Conservation (phyloP, 2,329 filamentous ascomycete genomes). For the Colletotrichum lindemuthianum region DNA sequence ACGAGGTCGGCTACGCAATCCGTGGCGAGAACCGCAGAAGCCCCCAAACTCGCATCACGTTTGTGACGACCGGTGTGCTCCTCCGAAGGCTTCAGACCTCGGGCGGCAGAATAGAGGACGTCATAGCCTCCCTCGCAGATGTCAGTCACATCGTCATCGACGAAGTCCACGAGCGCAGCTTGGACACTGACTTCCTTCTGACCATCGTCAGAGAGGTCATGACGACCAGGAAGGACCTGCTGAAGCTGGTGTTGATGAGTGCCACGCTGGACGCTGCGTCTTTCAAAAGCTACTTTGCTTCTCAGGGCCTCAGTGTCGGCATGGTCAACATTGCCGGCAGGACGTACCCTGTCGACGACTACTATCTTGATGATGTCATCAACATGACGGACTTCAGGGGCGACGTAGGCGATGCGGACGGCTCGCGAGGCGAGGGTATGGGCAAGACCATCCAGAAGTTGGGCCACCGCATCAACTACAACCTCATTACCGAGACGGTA, state of each 20-base stretch:
- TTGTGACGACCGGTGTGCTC: conserved; percentile 94
- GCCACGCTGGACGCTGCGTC: conserved; percentile 90
- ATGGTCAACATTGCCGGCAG: conserved; percentile 87
- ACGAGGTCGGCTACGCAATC: conserved; percentile 92
- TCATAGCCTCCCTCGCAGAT: conserved; percentile 83
- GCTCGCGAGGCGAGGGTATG: conserved; percentile 61
- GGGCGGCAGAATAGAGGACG: conserved; percentile 81
- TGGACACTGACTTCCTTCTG: conserved; percentile 94
- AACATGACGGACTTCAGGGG: conserved; percentile 77
- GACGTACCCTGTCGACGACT: conserved; percentile 90
- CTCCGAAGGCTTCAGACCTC: conserved; percentile 91
- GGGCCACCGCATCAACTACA: conserved; percentile 90
- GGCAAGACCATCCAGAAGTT: conserved; percentile 77
- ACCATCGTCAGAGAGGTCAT: conserved; percentile 88
- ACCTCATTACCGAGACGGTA: conserved; percentile 83
- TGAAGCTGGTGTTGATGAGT: conserved; percentile 95
- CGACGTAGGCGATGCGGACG: conserved; percentile 58
- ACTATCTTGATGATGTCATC: conserved; percentile 89
- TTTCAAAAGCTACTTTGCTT: conserved; percentile 85
- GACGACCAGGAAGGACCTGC: conserved; percentile 75
- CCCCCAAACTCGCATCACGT: conserved; percentile 85
- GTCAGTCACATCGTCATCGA: conserved; percentile 96
- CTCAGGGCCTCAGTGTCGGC: conserved; percentile 74
- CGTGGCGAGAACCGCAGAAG: conserved; percentile 86
- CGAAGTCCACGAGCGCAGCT: conserved; percentile 93